phyloP scores from a whole-genome alignment of 192 early-diverging fungal genomes.

The Mortierella antarctica region DNA sequence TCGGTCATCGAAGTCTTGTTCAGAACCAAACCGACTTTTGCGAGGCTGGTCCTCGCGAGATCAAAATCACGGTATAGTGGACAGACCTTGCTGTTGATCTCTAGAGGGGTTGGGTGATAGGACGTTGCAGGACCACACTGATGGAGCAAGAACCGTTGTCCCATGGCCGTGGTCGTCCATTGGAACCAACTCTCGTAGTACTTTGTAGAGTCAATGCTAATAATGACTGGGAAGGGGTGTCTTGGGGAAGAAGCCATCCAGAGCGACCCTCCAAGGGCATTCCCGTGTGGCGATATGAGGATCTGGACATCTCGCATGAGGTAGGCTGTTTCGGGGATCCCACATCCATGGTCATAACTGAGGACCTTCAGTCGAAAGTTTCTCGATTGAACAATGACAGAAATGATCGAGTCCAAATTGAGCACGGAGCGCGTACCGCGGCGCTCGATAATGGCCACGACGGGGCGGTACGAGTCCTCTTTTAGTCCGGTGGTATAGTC shows the following conservation, averaged over 20 bases:
- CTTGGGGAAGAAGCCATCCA: background rate
- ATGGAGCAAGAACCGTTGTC: slow-evolving; percentile 9
- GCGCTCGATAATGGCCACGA: slow-evolving; percentile 6
- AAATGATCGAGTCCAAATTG: background rate
- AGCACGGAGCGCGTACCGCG: background rate
- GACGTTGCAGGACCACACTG: slow-evolving; percentile 1
- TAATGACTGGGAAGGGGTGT: slow-evolving; percentile 1
- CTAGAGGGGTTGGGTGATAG: background rate
- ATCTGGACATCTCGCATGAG: slow-evolving; percentile 36
- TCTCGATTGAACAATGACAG: background rate
- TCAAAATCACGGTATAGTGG: background rate
- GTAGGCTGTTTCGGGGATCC: slow-evolving; percentile 26
- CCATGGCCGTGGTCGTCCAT: slow-evolving; percentile 10
- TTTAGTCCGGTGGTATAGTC: too few species aligned
- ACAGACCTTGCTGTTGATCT: background rate
- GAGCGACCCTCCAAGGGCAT: slow-evolving; percentile 17
- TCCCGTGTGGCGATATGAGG: slow-evolving; percentile 17
- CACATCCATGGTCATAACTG: slow-evolving; percentile 25
- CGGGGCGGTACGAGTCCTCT: slow-evolving; percentile 6
- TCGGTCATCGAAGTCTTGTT: background rate
- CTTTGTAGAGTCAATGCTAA: slow-evolving; percentile 22
- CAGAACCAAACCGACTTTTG: background rate
- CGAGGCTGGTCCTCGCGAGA: background rate
- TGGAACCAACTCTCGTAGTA: slow-evolving; percentile 16
- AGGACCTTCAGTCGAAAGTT: slow-evolving; percentile 17